Conservation (phyloP, 1,284 basidiomycete species). For the Hemileia vastatrix region DNA sequence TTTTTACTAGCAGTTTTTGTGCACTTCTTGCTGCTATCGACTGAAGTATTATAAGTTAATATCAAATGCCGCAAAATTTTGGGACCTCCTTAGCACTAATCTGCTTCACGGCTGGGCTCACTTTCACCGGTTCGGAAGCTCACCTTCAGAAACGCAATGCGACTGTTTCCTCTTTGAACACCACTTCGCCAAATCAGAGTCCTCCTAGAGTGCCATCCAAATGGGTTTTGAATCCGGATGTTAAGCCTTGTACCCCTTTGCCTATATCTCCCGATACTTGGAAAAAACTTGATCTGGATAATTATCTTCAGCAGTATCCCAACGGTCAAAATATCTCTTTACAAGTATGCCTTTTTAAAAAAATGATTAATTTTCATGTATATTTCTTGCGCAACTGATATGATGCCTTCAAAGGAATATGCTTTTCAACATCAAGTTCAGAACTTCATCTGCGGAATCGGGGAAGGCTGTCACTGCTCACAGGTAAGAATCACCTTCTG, state of each 20-base stretch:
- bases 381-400: neutral
- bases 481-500: neutral
- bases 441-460: slow-evolving; percentile 24
- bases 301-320: slow-evolving; percentile 14
- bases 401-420: slow-evolving; percentile 10
- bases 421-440: slow-evolving; percentile 17
- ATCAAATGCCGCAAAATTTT: too few species aligned
- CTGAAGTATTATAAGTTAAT: too few species aligned
- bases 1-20: too few species aligned
- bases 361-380: neutral
- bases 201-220: too few species aligned
- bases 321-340: slow-evolving; percentile 10
- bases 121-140: too few species aligned
- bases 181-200: too few species aligned
- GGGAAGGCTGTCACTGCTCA: slow-evolving; percentile 16
- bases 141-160: too few species aligned
- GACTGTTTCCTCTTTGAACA: too few species aligned
- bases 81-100: too few species aligned
- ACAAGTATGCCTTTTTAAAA: slow-evolving; percentile 2
- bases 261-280: slow-evolving; percentile 15
- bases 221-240: too few species aligned
- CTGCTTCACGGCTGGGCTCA: too few species aligned
- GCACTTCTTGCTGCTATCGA: too few species aligned
- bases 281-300: slow-evolving; percentile 10
- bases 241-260: slow-evolving; percentile 1